phyloP scores from a whole-genome alignment of 164 flowering plant genomes.

The Dillenia suffruticosa region DNA sequence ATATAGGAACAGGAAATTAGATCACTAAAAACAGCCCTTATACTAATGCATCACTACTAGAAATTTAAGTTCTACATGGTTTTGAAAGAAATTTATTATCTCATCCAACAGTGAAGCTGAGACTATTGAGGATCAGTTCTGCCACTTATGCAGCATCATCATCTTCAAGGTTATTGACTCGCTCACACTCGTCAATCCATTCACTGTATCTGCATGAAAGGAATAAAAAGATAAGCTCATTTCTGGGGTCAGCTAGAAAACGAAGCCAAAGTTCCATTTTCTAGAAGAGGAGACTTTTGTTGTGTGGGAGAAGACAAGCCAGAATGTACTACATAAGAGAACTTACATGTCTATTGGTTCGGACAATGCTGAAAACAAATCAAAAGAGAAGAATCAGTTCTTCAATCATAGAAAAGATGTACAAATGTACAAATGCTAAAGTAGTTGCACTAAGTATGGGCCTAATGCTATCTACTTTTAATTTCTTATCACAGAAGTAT shows the following conservation, averaged over 20 bases:
- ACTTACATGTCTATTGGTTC: conserved; percentile 79
- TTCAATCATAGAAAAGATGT: not conserved
- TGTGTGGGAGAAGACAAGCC: too few species aligned
- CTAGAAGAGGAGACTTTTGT: too few species aligned
- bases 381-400: conserved; percentile 6
- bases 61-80: too few species aligned
- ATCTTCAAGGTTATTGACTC: conserved; percentile 54
- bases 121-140: not conserved
- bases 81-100: not conserved
- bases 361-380: conserved; percentile 47
- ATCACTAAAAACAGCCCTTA: too few species aligned
- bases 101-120: not conserved
- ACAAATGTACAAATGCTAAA: not conserved
- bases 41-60: too few species aligned
- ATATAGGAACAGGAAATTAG: too few species aligned
- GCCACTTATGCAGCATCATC: conserved; percentile 32
- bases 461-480: too few species aligned
- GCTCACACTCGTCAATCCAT: conserved; percentile 72
- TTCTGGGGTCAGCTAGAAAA: not conserved
- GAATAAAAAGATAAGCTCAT: not conserved
- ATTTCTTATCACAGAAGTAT: too few species aligned
- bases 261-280: too few species aligned
- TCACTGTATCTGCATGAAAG: conserved; percentile 51
- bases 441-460: not conserved
- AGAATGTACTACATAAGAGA: not conserved